phyloP scores from a whole-genome alignment of 2,329 filamentous ascomycete genomes.

The Aspergillus phoenicis region DNA sequence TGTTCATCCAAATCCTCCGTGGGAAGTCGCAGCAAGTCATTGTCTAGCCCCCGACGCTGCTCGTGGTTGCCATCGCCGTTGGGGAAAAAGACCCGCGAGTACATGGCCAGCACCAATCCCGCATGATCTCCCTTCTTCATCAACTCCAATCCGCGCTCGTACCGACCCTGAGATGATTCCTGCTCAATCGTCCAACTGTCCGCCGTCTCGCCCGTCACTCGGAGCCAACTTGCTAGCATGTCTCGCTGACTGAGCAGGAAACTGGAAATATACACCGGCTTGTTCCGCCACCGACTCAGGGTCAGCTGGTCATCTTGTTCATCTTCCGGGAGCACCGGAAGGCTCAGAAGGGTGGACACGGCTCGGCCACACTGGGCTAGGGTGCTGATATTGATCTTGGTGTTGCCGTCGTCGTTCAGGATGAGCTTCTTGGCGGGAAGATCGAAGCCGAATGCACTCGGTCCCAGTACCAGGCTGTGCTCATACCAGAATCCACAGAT shows the following conservation, averaged over 20 bases:
- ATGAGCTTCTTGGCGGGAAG: slow-evolving; percentile 46
- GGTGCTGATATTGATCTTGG: slow-evolving; percentile 61
- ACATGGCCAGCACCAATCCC: slow-evolving; percentile 9
- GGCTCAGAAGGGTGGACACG: slow-evolving; percentile 53
- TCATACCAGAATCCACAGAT: slow-evolving; percentile 57
- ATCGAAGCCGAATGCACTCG: slow-evolving; percentile 52
- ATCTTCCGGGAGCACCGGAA: slow-evolving; percentile 27
- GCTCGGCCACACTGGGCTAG: slow-evolving; percentile 59
- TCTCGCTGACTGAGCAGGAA: slow-evolving; percentile 4
- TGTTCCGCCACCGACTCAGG: neutral
- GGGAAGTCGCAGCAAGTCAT: slow-evolving; percentile 1
- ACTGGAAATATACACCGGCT: neutral
- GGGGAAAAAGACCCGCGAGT: slow-evolving; percentile 9
- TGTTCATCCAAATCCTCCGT: slow-evolving; percentile 12
- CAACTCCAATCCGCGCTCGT: neutral
- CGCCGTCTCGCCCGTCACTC: neutral
- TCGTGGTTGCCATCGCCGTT: slow-evolving; percentile 11
- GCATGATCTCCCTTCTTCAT: slow-evolving; percentile 5
- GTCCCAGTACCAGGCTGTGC: slow-evolving; percentile 45
- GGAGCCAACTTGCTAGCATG: slow-evolving; percentile 5
- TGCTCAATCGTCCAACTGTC: neutral
- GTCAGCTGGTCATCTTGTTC: neutral
- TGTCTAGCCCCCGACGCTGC: neutral
- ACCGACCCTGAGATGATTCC: neutral
- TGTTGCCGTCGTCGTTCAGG: slow-evolving; percentile 59